Base-by-base conservation (phyloP, 345 rosid species). In the Xanthoceras sorbifolium region DNA sequence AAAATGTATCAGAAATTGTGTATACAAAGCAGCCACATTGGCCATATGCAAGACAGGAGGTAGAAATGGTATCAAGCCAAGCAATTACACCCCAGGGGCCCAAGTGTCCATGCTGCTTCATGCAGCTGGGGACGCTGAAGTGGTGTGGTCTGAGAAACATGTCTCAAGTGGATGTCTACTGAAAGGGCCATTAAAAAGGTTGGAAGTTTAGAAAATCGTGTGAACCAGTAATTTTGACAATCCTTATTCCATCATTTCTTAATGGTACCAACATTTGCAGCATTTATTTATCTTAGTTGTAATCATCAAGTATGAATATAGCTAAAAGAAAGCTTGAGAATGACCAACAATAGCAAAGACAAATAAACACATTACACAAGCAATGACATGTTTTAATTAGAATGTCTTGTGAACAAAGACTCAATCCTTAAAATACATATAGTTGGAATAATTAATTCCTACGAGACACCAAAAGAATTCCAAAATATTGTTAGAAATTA, bases 71-170 rank as follows among this genome's bases (percentile, higher is more conserved):
- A 84, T 79, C 64, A 71, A 80, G 77, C 81, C 64, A 72, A 74
- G 76, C 79, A 78, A 69, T 66, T 72, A 64, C 76, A 73, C 80
- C 85, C 36, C 52, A 67, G 64, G 80, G 89, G 73, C 85, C 87
- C 36, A 59, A 64, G 67, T 78, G 79, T 71, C 76, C 84, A 42
- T 69, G 79, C 80, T 80, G 61, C 76, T 79, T 66, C 83, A 78
- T 70, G 81, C 78, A 70, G 80, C 78, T 79, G 78, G 82, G 74
- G 78, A 79, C 82, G 81, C 65, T 55, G 32, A 72, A 74, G 70
- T 52, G 75, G 72, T 73, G 73, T 50, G 77, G 81, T 84, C 83
- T 61, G 72, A 31, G 69, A 83, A 80, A 79, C 67, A 60, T 68
- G 74, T 69, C 71, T 79, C 74, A 77, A 82, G 62, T 80, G 74